Conservation (phyloP, 768 basidiomycete genomes). For the Psilocybe subaeruginosa region DNA sequence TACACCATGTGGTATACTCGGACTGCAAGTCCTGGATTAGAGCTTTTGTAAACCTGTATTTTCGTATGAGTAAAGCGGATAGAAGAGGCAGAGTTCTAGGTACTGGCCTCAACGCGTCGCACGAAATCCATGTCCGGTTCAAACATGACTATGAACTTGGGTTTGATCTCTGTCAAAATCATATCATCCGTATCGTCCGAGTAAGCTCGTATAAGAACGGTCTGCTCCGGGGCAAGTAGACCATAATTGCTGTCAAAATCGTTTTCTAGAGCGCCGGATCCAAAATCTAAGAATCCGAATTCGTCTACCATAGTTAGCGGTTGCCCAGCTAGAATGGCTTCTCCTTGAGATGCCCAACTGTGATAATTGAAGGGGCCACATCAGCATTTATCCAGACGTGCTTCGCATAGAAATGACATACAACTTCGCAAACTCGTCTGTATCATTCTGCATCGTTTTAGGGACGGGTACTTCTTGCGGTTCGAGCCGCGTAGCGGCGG, state of each 20-base stretch:
- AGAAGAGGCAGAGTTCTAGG: not conserved
- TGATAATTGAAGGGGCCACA: not conserved
- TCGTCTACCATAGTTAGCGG: conserved; percentile 28
- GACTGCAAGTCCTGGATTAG: conserved; percentile 80
- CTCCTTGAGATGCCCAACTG: conserved; percentile 40
- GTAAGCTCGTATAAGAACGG: conserved; percentile 85
- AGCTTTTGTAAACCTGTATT: conserved; percentile 79
- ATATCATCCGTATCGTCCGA: conserved; percentile 93
- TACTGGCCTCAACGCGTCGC: conserved; percentile 81
- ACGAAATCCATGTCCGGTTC: conserved; percentile 93
- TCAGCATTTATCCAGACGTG: not conserved
- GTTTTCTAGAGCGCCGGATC: conserved; percentile 14
- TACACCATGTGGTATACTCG: conserved; percentile 98
- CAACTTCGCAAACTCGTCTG: conserved; percentile 61
- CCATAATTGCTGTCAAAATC: conserved; percentile 63
- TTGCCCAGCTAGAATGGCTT: conserved; percentile 17
- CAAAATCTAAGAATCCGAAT: conserved; percentile 18
- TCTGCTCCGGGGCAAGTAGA: conserved; percentile 74
- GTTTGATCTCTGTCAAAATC: conserved; percentile 82
- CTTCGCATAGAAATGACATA: conserved; percentile 34
- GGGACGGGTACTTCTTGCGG: conserved; percentile 26
- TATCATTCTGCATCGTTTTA: conserved; percentile 45
- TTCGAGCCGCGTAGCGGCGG: conserved; percentile 18
- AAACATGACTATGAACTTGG: conserved; percentile 93
- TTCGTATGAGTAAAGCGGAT: not conserved